These are phyloP conservation scores for Didymella lethalis DNA, from an alignment of 2,329 filamentous ascomycete species.

Conservation along the genomic window DNA sequence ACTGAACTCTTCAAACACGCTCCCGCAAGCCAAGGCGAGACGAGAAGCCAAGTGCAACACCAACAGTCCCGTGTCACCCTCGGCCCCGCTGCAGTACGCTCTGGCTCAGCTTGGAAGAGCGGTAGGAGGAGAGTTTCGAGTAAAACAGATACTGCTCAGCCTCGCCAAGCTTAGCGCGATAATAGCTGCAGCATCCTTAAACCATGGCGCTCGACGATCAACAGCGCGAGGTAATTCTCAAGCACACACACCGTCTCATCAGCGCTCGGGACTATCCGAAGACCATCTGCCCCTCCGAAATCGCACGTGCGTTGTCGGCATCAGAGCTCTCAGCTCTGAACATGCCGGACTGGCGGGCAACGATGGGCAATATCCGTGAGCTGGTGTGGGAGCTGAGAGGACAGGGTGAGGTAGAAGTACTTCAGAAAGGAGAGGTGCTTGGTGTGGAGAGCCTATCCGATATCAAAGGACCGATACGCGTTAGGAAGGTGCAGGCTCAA, in stretches of 20 bases:
- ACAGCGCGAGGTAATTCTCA: constrained; percentile 26
- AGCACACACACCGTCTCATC: constrained; percentile 42
- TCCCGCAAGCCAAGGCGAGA: constrained; percentile 7
- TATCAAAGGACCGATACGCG: constrained; percentile 58
- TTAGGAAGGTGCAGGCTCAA: constrained; percentile 38
- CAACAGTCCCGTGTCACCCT: constrained; percentile 8
- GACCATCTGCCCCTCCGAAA: constrained; percentile 62
- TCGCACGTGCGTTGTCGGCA: constrained; percentile 56
- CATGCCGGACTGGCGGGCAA: constrained; percentile 54
- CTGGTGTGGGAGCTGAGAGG: constrained; percentile 55
- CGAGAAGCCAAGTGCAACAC: constrained; percentile 16
- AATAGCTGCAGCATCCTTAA: background rate
- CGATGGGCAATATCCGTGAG: constrained; percentile 56
- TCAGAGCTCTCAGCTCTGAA: constrained; percentile 48
- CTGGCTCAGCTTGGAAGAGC: background rate
- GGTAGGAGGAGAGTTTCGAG: background rate
- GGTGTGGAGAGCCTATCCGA: constrained; percentile 45
- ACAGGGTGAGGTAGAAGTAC: constrained; percentile 55
- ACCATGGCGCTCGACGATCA: constrained; percentile 32
- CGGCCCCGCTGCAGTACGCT: background rate
- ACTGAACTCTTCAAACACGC: background rate
- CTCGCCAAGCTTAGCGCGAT: constrained; percentile 3
- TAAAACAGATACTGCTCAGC: background rate
- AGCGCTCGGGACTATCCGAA: constrained; percentile 53
- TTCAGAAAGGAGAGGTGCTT: constrained; percentile 58